Evolutionary conservation across 2,329 filamentous ascomycete genomes (phyloP).

Genomic region (Aspergillus hiratsukae): DNA sequence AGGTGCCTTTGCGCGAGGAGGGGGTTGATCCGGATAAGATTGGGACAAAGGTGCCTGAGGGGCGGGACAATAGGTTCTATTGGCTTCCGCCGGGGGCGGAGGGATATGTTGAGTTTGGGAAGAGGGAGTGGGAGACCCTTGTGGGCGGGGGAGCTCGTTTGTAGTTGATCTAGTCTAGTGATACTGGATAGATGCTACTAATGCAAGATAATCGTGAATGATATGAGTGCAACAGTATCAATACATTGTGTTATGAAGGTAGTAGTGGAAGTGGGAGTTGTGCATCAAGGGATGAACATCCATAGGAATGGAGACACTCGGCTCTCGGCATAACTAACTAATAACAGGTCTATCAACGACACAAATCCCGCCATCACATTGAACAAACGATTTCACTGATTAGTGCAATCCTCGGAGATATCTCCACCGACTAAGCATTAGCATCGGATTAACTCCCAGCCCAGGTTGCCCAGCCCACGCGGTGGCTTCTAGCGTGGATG

Average conservation of each 20-base stretch:
- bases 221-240: too few species aligned
- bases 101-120: constrained; percentile 56
- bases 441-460: too few species aligned
- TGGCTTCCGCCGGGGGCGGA: constrained; percentile 48
- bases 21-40: constrained; percentile 57
- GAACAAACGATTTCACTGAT: too few species aligned
- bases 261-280: background rate
- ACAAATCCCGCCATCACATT: too few species aligned
- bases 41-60: constrained; percentile 41
- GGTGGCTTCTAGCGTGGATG: background rate
- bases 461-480: background rate
- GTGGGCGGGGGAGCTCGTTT: constrained; percentile 43
- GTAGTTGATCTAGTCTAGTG: constrained; percentile 26
- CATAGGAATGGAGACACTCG: background rate
- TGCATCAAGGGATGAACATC: background rate
- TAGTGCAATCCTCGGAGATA: background rate
- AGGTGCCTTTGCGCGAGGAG: constrained; percentile 63
- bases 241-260: too few species aligned
- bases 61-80: constrained; percentile 43
- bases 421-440: background rate
- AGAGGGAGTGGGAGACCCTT: constrained; percentile 55
- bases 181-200: background rate
- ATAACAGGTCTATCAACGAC: too few species aligned
- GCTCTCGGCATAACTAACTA: too few species aligned
- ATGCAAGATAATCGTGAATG: too few species aligned